These are phyloP conservation scores for Diaporthe caulivora DNA, from an alignment of 2,329 filamentous ascomycete species.

Conservation along the genomic window DNA sequence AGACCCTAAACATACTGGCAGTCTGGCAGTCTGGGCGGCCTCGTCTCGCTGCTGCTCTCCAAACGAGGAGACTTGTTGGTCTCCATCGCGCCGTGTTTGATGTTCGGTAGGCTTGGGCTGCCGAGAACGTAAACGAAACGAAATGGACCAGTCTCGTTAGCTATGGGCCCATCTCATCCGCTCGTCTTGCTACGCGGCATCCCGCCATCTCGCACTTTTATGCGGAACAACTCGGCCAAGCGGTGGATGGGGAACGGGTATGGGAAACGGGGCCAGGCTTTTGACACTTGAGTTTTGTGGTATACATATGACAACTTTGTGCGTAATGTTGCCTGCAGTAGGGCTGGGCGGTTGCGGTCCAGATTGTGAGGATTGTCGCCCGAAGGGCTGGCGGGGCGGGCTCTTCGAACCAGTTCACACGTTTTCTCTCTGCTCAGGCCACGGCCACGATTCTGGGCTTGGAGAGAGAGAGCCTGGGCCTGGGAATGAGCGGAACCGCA, in stretches of 20 bases:
- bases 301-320: constrained; percentile 9
- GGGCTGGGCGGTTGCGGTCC: constrained; percentile 19
- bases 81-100: constrained; percentile 11
- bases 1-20: no score
- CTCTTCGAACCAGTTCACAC: neutral
- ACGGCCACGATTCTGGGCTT: neutral
- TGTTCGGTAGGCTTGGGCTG: neutral
- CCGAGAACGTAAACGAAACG: neutral
- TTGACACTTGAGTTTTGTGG: neutral
- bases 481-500: constrained; percentile 11
- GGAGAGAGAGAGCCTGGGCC: neutral
- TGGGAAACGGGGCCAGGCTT: neutral
- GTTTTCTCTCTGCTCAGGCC: neutral
- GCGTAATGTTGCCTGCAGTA: constrained; percentile 20
- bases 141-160: constrained; percentile 19
- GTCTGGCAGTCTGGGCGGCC: no score
- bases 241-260: neutral
- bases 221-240: constrained; percentile 27
- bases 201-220: constrained; percentile 30
- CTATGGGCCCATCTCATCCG: neutral
- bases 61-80: neutral
- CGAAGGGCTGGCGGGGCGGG: no score
- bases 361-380: neutral
- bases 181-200: neutral
- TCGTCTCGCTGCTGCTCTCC: neutral